These are phyloP conservation scores for Globisporangium spinosum DNA, from an alignment of 352 stramenopile species.

Conservation along the genomic window DNA sequence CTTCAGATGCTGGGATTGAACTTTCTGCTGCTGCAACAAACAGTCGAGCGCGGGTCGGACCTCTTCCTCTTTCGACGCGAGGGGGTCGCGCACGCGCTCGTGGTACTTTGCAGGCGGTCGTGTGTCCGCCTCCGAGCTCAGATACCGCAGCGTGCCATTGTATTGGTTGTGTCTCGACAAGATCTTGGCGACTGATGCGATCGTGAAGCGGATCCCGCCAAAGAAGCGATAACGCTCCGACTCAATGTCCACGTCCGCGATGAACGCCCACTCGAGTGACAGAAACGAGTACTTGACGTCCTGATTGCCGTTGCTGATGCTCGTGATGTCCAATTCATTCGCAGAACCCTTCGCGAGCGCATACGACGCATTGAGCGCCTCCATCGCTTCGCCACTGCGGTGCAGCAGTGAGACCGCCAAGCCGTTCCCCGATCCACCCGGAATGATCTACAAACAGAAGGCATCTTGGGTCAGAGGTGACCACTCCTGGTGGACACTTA, in stretches of 20 bases:
- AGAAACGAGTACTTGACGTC: constrained; percentile 76
- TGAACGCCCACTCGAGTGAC: constrained; percentile 82
- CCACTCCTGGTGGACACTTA: neutral
- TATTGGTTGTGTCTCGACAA: constrained; percentile 38
- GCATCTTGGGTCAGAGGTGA: neutral
- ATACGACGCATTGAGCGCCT: constrained; percentile 53
- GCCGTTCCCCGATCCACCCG: constrained; percentile 60
- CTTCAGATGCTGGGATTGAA: neutral
- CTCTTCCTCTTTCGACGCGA: constrained; percentile 23
- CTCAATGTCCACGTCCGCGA: constrained; percentile 75
- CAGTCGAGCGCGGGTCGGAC: constrained; percentile 42
- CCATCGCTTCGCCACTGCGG: constrained; percentile 37
- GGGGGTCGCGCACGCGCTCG: constrained; percentile 30
- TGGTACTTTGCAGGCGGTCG: constrained; percentile 34
- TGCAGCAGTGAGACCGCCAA: constrained; percentile 50
- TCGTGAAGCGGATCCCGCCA: constrained; percentile 52
- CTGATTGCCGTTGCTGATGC: constrained; percentile 36
- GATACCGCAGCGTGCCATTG: constrained; percentile 36
- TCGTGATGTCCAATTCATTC: constrained; percentile 65
- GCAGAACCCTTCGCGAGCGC: constrained; percentile 57
- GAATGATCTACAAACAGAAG: constrained; percentile 27
- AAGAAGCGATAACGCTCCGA: constrained; percentile 59
- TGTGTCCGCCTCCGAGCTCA: constrained; percentile 29
- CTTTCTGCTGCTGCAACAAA: constrained; percentile 17
- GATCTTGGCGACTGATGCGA: constrained; percentile 38